Conservation (phyloP, 257 asterid genomes). For the Jaltomata sinuosa region DNA sequence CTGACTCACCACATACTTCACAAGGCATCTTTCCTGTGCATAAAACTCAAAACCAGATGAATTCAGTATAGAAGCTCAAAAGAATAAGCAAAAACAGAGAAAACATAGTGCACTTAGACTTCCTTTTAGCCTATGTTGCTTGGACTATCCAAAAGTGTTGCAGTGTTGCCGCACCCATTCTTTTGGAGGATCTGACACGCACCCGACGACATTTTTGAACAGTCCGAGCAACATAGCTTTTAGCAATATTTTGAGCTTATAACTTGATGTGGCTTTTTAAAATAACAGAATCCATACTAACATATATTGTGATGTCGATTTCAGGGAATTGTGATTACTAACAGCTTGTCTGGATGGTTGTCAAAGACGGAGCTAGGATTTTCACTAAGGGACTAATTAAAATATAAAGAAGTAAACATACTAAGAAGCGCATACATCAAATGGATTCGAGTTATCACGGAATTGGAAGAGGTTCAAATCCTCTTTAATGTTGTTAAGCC, state of each 20-base stretch:
- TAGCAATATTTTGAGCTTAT: neutral
- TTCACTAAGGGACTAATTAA: no score
- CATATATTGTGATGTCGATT: no score
- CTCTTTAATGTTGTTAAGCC: neutral
- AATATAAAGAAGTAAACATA: no score
- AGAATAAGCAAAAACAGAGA: no score
- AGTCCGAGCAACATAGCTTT: no score
- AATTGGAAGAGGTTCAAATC: neutral
- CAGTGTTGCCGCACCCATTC: no score
- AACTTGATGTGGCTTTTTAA: neutral
- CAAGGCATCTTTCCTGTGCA: neutral
- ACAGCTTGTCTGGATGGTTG: neutral
- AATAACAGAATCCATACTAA: neutral
- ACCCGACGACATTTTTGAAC: no score
- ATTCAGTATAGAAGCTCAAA: neutral
- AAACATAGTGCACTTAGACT: neutral
- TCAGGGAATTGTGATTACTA: no score
- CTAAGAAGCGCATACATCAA: no score
- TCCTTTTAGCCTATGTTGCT: neutral
- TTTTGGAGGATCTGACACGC: no score
- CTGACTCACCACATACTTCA: neutral
- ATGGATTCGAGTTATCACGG: neutral
- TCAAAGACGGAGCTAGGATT: no score
- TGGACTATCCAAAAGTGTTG: no score
- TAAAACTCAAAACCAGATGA: neutral